Conservation (phyloP, 139 green algal genomes). For the Chlorella sp. region DNA sequence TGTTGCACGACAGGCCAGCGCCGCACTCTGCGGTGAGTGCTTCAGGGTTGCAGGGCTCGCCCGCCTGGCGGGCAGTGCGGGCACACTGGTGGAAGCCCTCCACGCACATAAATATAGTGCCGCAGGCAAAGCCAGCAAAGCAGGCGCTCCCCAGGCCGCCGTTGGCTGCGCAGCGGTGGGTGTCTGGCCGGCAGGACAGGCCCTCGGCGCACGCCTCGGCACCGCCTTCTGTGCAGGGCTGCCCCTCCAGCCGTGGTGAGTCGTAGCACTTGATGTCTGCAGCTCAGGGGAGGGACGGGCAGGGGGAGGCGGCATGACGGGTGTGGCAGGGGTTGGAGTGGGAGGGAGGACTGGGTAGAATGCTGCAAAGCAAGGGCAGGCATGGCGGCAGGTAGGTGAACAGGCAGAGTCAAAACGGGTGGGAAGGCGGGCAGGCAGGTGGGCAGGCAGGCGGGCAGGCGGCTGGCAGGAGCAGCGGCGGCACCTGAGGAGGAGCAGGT, state of each 20-base stretch:
- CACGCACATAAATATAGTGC: not conserved
- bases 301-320: too few species aligned
- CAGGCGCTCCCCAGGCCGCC: not conserved
- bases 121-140: not conserved
- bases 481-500: not conserved
- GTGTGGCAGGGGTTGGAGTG: not conserved
- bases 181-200: not conserved
- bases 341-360: not conserved
- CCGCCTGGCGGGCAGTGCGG: too few species aligned
- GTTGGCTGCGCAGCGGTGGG: not conserved
- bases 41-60: not conserved
- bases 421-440: not conserved
- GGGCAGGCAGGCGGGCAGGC: too few species aligned
- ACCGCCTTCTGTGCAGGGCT: not conserved
- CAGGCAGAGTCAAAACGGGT: too few species aligned
- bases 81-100: not conserved
- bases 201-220: not conserved
- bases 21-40: not conserved
- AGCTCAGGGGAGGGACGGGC: too few species aligned
- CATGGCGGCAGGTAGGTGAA: too few species aligned
- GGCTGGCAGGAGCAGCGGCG: too few species aligned
- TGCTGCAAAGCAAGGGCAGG: too few species aligned
- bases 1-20: not conserved
- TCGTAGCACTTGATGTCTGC: not conserved
- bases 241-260: not conserved